phyloP scores from a whole-genome alignment of 140 eudicot genomes.

The Stevia rebaudiana region DNA sequence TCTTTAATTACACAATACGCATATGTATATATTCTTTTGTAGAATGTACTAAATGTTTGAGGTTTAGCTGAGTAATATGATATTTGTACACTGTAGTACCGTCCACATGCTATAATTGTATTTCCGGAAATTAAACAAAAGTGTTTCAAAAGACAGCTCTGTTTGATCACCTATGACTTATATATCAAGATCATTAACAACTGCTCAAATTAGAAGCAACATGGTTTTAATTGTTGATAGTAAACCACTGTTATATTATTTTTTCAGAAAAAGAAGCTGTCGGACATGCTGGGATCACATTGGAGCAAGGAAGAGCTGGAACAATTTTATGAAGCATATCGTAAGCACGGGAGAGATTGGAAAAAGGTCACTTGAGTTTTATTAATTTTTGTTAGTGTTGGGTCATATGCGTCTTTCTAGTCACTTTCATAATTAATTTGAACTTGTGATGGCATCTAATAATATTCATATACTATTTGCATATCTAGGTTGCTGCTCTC shows the following conservation, averaged over 20 bases:
- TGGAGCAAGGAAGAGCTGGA: conserved; percentile 91
- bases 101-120: background rate
- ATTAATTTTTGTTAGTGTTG: background rate
- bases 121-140: background rate
- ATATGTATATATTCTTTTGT: background rate
- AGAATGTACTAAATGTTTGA: conserved; percentile 5
- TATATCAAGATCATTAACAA: conserved; percentile 12
- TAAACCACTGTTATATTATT: conserved; percentile 4
- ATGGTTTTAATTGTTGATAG: background rate
- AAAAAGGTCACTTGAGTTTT: conserved; percentile 54
- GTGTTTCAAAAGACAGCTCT: conserved; percentile 2
- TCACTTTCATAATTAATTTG: background rate
- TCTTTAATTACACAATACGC: background rate
- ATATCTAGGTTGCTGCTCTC: conserved; percentile 64
- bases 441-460: conserved; percentile 14
- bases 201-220: conserved; percentile 12
- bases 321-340: conserved; percentile 83
- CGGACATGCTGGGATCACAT: conserved; percentile 80
- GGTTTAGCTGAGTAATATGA: conserved; percentile 6
- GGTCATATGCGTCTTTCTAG: background rate
- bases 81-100: background rate
- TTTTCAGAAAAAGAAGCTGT: conserved; percentile 77
- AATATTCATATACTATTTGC: conserved; percentile 18
- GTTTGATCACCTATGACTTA: conserved; percentile 4
- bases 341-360: conserved; percentile 92